Base-by-base conservation (phyloP, 495 filamentous ascomycete species). In the Neurospora cerealis region DNA sequence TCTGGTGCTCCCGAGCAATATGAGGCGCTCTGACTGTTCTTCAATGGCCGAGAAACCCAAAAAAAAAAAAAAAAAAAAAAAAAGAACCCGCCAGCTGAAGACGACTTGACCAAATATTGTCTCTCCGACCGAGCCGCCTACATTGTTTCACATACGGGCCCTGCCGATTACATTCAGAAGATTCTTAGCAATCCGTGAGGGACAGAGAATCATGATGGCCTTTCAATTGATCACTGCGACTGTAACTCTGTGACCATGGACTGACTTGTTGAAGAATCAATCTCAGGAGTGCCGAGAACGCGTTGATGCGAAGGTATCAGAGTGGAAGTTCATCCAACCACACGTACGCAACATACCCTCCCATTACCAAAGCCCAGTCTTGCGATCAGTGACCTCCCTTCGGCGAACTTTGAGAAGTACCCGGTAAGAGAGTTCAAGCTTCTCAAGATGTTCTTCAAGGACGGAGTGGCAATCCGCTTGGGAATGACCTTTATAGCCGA, bases 331-430 rank as follows among this genome's bases (percentile, higher is more conserved):
- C 75, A 82, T 83, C 40, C 39, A 66, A 6, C 36, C 74, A 9
- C 62, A 75, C 44, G 42, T 66, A 40, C 37, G 73, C 10, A 54
- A 36, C 2, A 71, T 24, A 0, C 11, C 32, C 69, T 3, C 39
- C 69, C 17, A 60, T 74, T 70, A 13, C 39, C 4, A 41, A 60
- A 17, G 4, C 39, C 39, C 13, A 15, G 39, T 0, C 39, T 40
- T 74, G 76, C 17, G 75, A 76, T n/a, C 41, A 88, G 78, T 0
- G 85, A 88, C 73, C 89, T 88, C 73, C 70, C 88, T 3, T 89
- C 86, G 87, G 78, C 85, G 2, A 79, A 89, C 78, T 78, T 89
- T 37, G 78, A 71, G 8, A 62, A 28, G 37, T 44, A 54, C 24
- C n/a, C 37, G 37, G 37, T 44, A 8, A 40, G 75, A 17, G 74